Base-by-base conservation (phyloP, 1,284 basidiomycete genomes). In the Trichosporon coremiiforme region DNA sequence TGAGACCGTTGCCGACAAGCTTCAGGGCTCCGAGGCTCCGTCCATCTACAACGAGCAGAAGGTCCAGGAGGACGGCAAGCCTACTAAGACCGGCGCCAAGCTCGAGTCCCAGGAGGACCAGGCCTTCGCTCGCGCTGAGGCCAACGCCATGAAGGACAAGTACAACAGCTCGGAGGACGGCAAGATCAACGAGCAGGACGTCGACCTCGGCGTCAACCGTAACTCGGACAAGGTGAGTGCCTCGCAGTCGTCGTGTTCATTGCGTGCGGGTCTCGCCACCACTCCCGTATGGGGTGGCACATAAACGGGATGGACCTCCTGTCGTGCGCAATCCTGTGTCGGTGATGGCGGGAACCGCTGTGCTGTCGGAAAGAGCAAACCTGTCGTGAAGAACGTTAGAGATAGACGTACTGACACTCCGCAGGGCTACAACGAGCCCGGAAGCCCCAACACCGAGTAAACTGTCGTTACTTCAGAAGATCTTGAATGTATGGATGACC, bases 371-470 rank as follows among this genome's bases (percentile, higher is more conserved):
- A 15, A n/a, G 8, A 17, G 15, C 17, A 15, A 12, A 45, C 17
- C 17, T 45, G 41, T 2, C 17, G 41, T 17, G 41, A 45, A 4
- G 17, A 45, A 15, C 9, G 17, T 15, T n/a, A 17, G 9, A 17
- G 2, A 10, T 8, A 35, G 33, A 62, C 29, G 29, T 33, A n/a
- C 57, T 62, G 57, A 62, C 17, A 15, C 57, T 10, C 29, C 15
- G 17, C 57, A 62, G 57, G 57, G 57, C 15, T 62, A 62, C 57
- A 62, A 35, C 57, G 57, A 62, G 57, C 57, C 57, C 10, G 57
- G 57, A 33, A 62, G 57, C 29, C 57, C 57, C 57, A 62, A 62
- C 57, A 62, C 57, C 57, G 57, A 62, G 57, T 62, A 62, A 62
- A 62, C 31, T 29, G 31, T 33, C 12, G 57, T 15, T 53, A 53